Conservation (phyloP, 208 protist genomes). For the Phytomonas sp. region DNA sequence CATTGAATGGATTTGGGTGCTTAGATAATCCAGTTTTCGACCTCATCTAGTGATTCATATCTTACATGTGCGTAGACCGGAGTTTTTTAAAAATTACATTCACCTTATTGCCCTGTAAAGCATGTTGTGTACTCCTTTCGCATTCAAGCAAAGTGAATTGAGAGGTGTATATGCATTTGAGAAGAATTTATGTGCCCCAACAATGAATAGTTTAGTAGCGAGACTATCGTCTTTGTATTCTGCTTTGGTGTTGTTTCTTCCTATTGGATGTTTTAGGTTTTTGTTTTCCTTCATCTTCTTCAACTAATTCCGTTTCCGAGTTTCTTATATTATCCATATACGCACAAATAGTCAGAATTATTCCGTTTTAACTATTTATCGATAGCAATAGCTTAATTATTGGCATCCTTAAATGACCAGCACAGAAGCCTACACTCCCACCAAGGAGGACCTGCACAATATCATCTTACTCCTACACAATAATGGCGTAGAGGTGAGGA, state of each 20-base stretch:
- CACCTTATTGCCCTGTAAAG: too few species aligned
- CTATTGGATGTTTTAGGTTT: background rate
- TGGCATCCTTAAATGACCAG: background rate
- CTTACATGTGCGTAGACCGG: too few species aligned
- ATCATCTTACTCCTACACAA: constrained; percentile 73
- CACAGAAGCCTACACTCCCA: constrained; percentile 27
- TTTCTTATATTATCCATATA: constrained; percentile 3
- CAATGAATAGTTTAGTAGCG: background rate
- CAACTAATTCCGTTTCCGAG: background rate
- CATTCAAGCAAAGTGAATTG: too few species aligned
- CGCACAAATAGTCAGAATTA: background rate
- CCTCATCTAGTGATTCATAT: too few species aligned
- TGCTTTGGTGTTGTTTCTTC: background rate
- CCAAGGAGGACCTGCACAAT: constrained; percentile 41
- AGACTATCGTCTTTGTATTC: background rate
- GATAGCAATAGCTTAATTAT: background rate
- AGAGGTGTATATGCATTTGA: too few species aligned
- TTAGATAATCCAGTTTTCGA: too few species aligned
- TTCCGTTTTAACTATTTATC: background rate
- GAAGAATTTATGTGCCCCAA: background rate
- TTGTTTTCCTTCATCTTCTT: background rate
- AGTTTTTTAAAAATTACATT: too few species aligned
- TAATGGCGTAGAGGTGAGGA: constrained; percentile 74
- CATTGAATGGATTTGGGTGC: too few species aligned
- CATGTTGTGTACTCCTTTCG: too few species aligned